Base-by-base conservation (phyloP, 345 rosid genomes). In the Heritiera fomes region DNA sequence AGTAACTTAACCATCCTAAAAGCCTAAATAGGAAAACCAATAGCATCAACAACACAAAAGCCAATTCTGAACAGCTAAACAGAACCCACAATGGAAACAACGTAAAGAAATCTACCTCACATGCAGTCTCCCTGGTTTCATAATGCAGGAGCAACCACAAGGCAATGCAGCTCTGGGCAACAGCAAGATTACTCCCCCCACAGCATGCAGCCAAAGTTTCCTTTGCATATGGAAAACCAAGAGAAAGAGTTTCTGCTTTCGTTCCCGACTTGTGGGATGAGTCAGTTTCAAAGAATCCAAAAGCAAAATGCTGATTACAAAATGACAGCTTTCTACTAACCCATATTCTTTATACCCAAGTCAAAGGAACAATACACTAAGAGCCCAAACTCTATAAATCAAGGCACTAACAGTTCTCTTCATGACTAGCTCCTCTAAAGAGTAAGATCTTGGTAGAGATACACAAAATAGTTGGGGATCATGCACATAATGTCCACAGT, bases 321-420 rank as follows among this genome's bases (percentile, higher is more conserved):
- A 83, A 77, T 47, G 60, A 83, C 79, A 77, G 80, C 74, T 76
- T 81, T 82, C 88, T 83, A 82, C 77, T 69, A 77, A 83, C 85
- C 86, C 86, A 78, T 58, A 84, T 78, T 82, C 75, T 83, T 77
- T 78, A 83, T 65, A 78, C 82, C 86, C 85, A 87, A 78, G 82
- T 79, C 80, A 81, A 81, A 82, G 73, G 80, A 83, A 86, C 77
- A 82, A 73, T 69, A 69, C 69, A 43, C 75, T 76, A 82, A 82
- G 82, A 80, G 76, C 85, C 84, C 79, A 83, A 81, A 73, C 80
- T 78, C 80, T 86, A 82, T 34, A 78, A 79, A 72, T 60, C 72
- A 80, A 79, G 72, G 80, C 78, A 79, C 78, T 69, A 77, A 86
- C 38, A 85, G 80, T 82, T 80, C 60, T 80, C 77, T 73, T 80